Evolutionary conservation across 116 monocot species (phyloP).

Genomic region (Thalassia testudinum): DNA sequence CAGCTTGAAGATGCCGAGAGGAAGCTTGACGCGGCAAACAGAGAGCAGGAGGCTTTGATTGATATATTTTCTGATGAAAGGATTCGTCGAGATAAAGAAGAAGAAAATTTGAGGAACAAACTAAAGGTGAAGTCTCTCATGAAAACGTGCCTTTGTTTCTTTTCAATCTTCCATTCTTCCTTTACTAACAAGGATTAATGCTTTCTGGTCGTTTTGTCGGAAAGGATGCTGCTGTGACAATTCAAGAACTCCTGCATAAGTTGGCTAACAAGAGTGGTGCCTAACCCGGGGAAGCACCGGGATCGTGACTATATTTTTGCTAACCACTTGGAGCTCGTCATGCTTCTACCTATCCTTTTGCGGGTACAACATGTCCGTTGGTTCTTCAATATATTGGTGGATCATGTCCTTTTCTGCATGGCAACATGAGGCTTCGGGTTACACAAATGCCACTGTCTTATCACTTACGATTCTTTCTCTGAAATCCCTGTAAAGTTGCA

Average conservation of each 20-base stretch:
- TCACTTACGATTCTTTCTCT: too few species aligned
- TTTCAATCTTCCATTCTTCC: neutral
- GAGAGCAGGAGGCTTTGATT: slow-evolving; percentile 59
- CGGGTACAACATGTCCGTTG: neutral
- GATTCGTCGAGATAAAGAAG: slow-evolving; percentile 38
- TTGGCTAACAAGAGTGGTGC: neutral
- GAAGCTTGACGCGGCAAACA: slow-evolving; percentile 29
- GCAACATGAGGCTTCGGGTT: too few species aligned
- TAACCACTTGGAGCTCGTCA: neutral
- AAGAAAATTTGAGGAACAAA: slow-evolving; percentile 40
- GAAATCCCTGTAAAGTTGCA: too few species aligned
- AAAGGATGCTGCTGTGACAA: slow-evolving; percentile 7
- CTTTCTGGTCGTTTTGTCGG: neutral
- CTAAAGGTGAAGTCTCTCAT: slow-evolving; percentile 25
- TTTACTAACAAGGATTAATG: neutral
- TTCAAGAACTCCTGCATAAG: slow-evolving; percentile 8
- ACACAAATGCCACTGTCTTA: too few species aligned
- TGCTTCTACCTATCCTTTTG: neutral
- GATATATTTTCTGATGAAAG: slow-evolving; percentile 67
- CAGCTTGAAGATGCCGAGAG: slow-evolving; percentile 31
- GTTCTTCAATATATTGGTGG: neutral
- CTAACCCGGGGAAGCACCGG: neutral
- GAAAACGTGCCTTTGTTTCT: neutral
- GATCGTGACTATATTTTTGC: neutral
- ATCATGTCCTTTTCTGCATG: neutral